A percentile compares a stretch with the other conserved stretches of the same genome.
phyloP scores from a whole-genome alignment of 768 basidiomycete genomes.

The Mycena leptocephala region DNA sequence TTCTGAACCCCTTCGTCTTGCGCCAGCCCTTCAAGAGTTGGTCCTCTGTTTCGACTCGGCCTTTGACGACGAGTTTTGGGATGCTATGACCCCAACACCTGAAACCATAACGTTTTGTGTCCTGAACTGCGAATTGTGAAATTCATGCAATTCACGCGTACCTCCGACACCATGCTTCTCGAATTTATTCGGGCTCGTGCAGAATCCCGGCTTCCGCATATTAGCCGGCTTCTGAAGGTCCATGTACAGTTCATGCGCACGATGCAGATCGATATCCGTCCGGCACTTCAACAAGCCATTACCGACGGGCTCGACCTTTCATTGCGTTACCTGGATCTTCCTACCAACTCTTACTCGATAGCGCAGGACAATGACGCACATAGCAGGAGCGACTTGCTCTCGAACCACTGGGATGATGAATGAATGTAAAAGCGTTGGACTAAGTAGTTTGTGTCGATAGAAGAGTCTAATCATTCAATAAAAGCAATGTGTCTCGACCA shows the following conservation, averaged over 20 bases:
- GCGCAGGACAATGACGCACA: background rate
- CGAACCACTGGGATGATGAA: background rate
- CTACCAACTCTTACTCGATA: slow-evolving; percentile 35
- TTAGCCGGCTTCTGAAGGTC: background rate
- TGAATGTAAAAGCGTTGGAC: too few species aligned
- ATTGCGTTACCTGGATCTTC: background rate
- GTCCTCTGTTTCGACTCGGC: background rate
- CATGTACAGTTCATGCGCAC: background rate
- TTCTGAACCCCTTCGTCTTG: background rate
- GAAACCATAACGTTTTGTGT: background rate
- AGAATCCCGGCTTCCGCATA: background rate
- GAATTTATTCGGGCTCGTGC: background rate
- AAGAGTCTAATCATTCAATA: too few species aligned
- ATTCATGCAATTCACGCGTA: background rate
- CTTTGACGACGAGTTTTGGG: background rate
- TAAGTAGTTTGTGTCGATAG: too few species aligned
- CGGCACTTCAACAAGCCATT: background rate
- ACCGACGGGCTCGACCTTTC: background rate
- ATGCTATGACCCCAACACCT: background rate
- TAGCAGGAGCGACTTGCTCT: background rate
- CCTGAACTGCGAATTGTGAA: background rate
- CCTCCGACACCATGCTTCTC: background rate
- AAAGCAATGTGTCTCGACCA: too few species aligned
- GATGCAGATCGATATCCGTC: background rate
- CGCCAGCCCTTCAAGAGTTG: background rate